phyloP scores from a whole-genome alignment of 805 yeast genomes.

The Starmerella etchellsii region DNA sequence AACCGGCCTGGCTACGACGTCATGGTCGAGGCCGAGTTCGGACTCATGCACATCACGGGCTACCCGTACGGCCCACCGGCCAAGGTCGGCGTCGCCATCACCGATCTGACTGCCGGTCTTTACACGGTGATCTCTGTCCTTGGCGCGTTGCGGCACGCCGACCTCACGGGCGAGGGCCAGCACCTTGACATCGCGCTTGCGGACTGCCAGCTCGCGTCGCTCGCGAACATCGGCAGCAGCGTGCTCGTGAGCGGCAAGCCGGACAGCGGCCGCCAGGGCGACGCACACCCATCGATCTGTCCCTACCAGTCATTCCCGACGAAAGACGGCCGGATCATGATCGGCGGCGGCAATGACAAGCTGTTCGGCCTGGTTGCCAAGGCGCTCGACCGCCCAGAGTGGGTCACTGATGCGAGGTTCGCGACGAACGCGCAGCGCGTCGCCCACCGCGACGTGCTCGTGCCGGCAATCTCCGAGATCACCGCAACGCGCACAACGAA shows the following conservation, averaged over 20 bases:
- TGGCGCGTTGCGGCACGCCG: constrained; percentile 29
- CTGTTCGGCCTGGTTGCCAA: constrained; percentile 27
- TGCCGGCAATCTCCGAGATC: constrained; percentile 25
- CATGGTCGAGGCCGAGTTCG: constrained; percentile 36
- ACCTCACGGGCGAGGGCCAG: constrained; percentile 29
- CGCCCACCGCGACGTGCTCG: constrained; percentile 25
- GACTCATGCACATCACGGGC: constrained; percentile 35
- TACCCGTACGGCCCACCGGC: constrained; percentile 31
- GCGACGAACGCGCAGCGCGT: constrained; percentile 30
- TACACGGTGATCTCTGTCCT: constrained; percentile 30
- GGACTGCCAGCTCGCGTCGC: constrained; percentile 32
- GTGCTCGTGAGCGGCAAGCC: constrained; percentile 30
- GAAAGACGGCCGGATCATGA: constrained; percentile 29
- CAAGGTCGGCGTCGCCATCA: constrained; percentile 34
- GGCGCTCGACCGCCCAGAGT: constrained; percentile 27
- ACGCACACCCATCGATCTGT: constrained; percentile 32
- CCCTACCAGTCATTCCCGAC: constrained; percentile 34
- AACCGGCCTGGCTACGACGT: constrained; percentile 34
- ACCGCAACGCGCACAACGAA: constrained; percentile 25
- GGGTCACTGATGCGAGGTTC: constrained; percentile 28
- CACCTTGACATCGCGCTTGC: constrained; percentile 29
- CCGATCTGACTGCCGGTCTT: constrained; percentile 33
- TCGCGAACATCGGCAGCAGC: constrained; percentile 32
- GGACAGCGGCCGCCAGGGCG: constrained; percentile 32
- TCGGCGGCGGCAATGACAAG: constrained; percentile 34